These are phyloP conservation scores for Lepiota brunneoincarnata DNA, from an alignment of 768 basidiomycete genomes.

Conservation along the genomic window DNA sequence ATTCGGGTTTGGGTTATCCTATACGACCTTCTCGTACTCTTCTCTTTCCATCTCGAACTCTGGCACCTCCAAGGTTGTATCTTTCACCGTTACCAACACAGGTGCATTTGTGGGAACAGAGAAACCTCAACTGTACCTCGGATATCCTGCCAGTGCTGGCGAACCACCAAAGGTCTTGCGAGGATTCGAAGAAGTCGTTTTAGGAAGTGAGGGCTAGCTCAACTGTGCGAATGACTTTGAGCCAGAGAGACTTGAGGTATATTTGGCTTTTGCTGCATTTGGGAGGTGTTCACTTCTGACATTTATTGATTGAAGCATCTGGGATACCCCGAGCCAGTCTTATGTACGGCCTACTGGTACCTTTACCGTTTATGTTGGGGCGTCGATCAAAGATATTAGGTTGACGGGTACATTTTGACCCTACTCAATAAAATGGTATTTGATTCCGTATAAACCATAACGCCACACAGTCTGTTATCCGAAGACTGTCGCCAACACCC, in stretches of 20 bases:
- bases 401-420: conserved; percentile 29
- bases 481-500: too few relatives aligned
- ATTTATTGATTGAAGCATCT: conserved; percentile 30
- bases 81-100: conserved; percentile 46
- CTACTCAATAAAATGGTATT: background rate
- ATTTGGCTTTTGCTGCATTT: background rate
- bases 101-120: conserved; percentile 49
- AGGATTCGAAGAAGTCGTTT: conserved; percentile 47
- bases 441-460: too few relatives aligned
- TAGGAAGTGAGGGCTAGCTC: conserved; percentile 35
- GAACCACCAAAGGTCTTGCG: conserved; percentile 49
- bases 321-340: conserved; percentile 51
- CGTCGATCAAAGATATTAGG: conserved; percentile 46
- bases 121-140: conserved; percentile 53
- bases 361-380: conserved; percentile 53
- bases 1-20: conserved; percentile 75
- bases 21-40: conserved; percentile 70
- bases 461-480: too few relatives aligned
- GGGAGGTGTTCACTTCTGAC: background rate
- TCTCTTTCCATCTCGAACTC: conserved; percentile 37
- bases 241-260: conserved; percentile 44
- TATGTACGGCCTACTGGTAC: conserved; percentile 50
- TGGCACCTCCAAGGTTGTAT: conserved; percentile 30
- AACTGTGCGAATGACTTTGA: conserved; percentile 34
- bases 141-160: conserved; percentile 42